Evolutionary conservation across 768 basidiomycete species (phyloP).

Genomic region (Coprinellus micaceus): DNA sequence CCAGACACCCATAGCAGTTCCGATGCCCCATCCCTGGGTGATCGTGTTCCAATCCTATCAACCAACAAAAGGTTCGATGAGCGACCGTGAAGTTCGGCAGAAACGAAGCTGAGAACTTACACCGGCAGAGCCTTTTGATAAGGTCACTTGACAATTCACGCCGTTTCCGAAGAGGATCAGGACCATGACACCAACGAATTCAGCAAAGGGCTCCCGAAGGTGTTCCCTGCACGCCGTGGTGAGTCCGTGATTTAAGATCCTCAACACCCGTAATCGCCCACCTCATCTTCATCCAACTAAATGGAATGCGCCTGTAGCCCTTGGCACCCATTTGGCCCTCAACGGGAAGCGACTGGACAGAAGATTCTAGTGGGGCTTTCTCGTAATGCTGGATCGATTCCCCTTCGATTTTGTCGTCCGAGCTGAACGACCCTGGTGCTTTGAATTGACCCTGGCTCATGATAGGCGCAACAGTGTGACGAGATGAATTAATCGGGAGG

Average conservation of each 20-base stretch:
- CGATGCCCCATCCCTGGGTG: constrained; percentile 54
- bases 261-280: no score
- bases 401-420: neutral
- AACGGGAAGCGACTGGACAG: neutral
- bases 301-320: no score
- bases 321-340: no score
- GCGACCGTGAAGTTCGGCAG: neutral
- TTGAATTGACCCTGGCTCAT: no score
- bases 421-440: neutral
- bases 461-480: neutral
- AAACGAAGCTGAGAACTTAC: constrained; percentile 29
- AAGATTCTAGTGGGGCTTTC: neutral
- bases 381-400: neutral
- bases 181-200: constrained; percentile 58
- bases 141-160: constrained; percentile 52
- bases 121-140: constrained; percentile 47
- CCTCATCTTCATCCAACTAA: no score
- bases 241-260: neutral
- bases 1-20: constrained; percentile 67
- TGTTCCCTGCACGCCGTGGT: neutral
- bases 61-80: neutral
- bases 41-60: constrained; percentile 44
- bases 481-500: neutral
- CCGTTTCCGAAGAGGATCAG: constrained; percentile 59
- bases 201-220: constrained; percentile 57